Evolutionary conservation across 257 asterid species (phyloP).

Genomic region (Lycium ferocissimum): DNA sequence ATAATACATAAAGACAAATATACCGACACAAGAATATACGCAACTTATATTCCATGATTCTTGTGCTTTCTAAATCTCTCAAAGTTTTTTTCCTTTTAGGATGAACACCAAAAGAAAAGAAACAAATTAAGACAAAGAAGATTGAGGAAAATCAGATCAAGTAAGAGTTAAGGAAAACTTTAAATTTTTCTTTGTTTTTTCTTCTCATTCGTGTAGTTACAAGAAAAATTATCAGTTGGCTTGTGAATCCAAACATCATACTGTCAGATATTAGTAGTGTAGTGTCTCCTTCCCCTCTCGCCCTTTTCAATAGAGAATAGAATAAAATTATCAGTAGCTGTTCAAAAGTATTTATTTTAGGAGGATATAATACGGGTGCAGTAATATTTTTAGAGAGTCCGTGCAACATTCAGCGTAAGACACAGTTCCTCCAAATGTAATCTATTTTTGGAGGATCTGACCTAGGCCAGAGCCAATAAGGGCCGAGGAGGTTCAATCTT

Average conservation of each 20-base stretch:
- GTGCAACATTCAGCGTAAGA: not conserved
- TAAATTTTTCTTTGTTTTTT: not conserved
- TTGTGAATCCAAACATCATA: not conserved
- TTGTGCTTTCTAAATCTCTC: constrained; percentile 11
- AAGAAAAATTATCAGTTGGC: not conserved
- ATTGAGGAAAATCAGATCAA: not conserved
- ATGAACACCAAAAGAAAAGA: not conserved
- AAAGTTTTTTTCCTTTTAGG: not conserved
- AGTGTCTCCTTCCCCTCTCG: not conserved
- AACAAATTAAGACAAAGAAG: not conserved
- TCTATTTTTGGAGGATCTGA: too few species aligned
- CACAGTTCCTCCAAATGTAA: too few species aligned
- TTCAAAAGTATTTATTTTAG: not conserved
- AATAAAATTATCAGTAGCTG: not conserved
- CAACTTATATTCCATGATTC: not conserved
- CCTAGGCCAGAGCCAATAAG: too few species aligned
- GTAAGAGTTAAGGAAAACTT: not conserved
- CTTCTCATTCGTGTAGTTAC: not conserved
- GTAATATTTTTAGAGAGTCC: not conserved
- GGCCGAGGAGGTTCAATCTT: too few species aligned
- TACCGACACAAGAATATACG: not conserved
- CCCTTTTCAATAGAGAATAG: not conserved
- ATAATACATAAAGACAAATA: not conserved
- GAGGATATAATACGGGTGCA: rapidly evolving
- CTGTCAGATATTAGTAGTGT: not conserved